Evolutionary conservation across 495 filamentous ascomycete genomes (phyloP).

Genomic region (Neurospora tetraspora): DNA sequence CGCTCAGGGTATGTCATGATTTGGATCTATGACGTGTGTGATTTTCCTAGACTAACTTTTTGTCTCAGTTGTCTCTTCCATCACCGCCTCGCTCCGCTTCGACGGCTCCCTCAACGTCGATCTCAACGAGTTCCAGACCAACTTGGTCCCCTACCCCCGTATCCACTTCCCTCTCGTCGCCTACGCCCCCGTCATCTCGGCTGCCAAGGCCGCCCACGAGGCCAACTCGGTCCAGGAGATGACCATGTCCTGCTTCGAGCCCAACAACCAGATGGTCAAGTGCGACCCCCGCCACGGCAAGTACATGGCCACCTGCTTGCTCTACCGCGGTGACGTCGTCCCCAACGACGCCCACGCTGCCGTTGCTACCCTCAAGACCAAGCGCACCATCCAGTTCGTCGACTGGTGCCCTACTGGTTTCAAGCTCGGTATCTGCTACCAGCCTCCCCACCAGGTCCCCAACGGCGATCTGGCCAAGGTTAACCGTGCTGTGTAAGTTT

Average conservation of each 20-base stretch:
- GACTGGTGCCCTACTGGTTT: conserved; percentile 99
- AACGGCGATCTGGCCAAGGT: conserved; percentile 96
- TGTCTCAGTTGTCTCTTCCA: conserved; percentile 81
- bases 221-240: conserved; percentile 82
- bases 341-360: conserved; percentile 89
- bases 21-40: not conserved
- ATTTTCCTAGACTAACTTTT: not conserved
- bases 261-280: conserved; percentile 95
- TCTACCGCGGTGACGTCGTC: conserved; percentile 97
- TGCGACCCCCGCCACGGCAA: conserved; percentile 98
- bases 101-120: conserved; percentile 99
- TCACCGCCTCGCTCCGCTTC: conserved; percentile 96
- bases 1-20: conserved; percentile 61
- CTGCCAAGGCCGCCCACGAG: conserved; percentile 90
- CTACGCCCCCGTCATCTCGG: conserved; percentile 89
- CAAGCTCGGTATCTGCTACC: conserved; percentile 99
- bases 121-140: conserved; percentile 99
- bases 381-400: conserved; percentile 97
- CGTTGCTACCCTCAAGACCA: conserved; percentile 93
- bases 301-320: conserved; percentile 97
- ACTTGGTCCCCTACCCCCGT: conserved; percentile 95
- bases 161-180: conserved; percentile 98
- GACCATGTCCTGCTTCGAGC: conserved; percentile 78
- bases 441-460: conserved; percentile 88
- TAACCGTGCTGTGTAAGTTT: conserved; percentile 88